Base-by-base conservation (phyloP, 805 yeast genomes). In the Yamadazyma nakazawae region DNA sequence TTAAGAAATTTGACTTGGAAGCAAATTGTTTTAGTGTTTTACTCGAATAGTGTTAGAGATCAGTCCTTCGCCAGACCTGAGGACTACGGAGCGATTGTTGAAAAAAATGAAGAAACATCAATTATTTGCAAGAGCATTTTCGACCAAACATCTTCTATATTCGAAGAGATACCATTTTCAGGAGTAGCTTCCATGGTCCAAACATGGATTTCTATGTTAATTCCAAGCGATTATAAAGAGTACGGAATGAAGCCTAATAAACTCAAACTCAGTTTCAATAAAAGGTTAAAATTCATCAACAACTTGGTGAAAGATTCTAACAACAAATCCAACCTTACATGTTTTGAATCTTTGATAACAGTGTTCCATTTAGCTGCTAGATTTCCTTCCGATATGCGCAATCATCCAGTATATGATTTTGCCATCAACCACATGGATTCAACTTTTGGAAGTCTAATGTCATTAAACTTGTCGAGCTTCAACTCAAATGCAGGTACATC, bases 11-110 rank as follows among this genome's bases (percentile, higher is more conserved):
- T 45, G 37, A 57, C 65, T 14, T 71, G 76, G 75, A 65, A 61
- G 51, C 67, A 67, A 48, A 62, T 64, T 6, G 57, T 66, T 21
- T 49, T 71, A 10, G 63, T 63, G 16, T 68, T 66, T 43, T 60
- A 58, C 42, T 53, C 70, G 6, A 52, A 53, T 40, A 58, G 64
- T 44, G 55, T 71, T 16, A 62, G 68, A 49, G 63, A 64, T 45
- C 75, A 71, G 54, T 55, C 64, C 37, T 62, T 67, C 40, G 58
- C 72, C 14, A 55, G 74, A 45, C 68, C 75, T 1, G 58, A 55
- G 11, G 74, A 69, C 52, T 71, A 67, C 53, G 48, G 58, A 28
- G 31, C 36, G 11, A 53, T 66, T 10, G 57, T 67, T 12, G 53
- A 45, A 28, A 26, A 46, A 2, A 53, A 57, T 39, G 51, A 60